Base-by-base conservation (phyloP, 352 stramenopile genomes). In the Globisporangium nodosum region DNA sequence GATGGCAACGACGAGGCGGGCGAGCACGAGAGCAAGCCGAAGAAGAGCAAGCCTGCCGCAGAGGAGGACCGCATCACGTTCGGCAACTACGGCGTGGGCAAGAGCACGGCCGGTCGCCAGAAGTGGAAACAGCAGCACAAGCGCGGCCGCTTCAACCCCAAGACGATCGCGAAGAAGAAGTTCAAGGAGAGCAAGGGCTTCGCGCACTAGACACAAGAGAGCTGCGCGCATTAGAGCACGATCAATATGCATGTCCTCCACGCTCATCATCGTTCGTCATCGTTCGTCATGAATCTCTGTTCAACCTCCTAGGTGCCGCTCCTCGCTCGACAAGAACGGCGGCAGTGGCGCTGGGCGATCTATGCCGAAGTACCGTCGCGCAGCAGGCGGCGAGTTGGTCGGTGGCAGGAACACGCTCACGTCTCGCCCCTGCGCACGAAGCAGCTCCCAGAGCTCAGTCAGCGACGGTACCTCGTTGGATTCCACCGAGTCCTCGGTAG, bases 141-240 rank as follows among this genome's bases (percentile, higher is more conserved):
- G 55, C 90, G 88, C 65, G 97, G 97, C 46, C 89, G 97, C 58
- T 99, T 92, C 60, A 96, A 96, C 78, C 84, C 84, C 31, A 94
- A 95, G 64, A 92, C 81, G 62, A 90, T 92, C 52, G 76, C 82
- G 65, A 96, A 96, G 83, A 89, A 88, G 65, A 86, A 86, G 58
- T 87, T 58, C 67, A 93, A 86, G 78, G 68, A 69, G 56, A 82
- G 68, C 65, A 84, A 84, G 64, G 81, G 83, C 47, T 72, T 78
- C 24, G 64, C 61, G 20, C 73, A 86, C 60, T 93, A 90, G 70
- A 60, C 35, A 59, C 51, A 57, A 39, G 16, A 51, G 62, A 59
- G 20, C 39, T 66, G 53, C 42, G 30, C 64, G 42, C n/a, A 15
- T 20, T 18, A 21, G 45, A 49, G n/a, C n/a, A 31, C 27, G n/a